Conservation (phyloP, 352 stramenopile genomes). For the Globisporangium paddicum region DNA sequence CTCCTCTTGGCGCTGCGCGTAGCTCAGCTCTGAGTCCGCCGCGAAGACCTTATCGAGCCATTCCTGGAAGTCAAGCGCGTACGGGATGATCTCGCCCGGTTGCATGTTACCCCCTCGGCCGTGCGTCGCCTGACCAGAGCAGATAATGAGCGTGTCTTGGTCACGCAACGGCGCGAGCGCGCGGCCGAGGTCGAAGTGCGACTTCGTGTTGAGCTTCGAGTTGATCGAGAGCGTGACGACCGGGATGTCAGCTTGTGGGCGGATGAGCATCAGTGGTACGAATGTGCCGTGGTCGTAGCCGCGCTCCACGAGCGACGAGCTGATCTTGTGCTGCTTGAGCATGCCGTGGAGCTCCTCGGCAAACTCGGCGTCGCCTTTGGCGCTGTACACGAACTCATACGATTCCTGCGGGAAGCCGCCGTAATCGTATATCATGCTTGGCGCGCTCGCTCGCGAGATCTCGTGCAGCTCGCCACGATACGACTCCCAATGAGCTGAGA, state of each 20-base stretch:
- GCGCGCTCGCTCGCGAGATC: slow-evolving; percentile 45
- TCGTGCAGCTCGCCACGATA: slow-evolving; percentile 38
- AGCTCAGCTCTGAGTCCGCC: slow-evolving; percentile 18
- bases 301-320: slow-evolving; percentile 37
- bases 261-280: slow-evolving; percentile 84
- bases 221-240: slow-evolving; percentile 83
- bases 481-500: slow-evolving; percentile 85
- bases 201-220: slow-evolving; percentile 36
- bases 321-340: slow-evolving; percentile 53
- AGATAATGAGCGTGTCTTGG: slow-evolving; percentile 80
- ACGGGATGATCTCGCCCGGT: slow-evolving; percentile 2
- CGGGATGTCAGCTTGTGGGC: slow-evolving; percentile 77
- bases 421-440: slow-evolving; percentile 87
- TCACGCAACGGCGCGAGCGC: slow-evolving; percentile 53
- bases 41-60: slow-evolving; percentile 38
- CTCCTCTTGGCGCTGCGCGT: slow-evolving; percentile 28
- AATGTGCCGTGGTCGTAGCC: slow-evolving; percentile 90
- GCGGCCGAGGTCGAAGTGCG: slow-evolving; percentile 65
- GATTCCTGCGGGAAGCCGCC: slow-evolving; percentile 77
- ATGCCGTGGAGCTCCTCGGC: slow-evolving; percentile 57
- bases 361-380: slow-evolving; percentile 58
- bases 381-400: slow-evolving; percentile 78
- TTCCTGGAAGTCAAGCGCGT: slow-evolving; percentile 31
- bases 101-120: slow-evolving; percentile 6
- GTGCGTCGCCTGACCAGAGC: slow-evolving; percentile 63